Base-by-base conservation (phyloP, 140 eudicot genomes). In the Flaveria floridana region DNA sequence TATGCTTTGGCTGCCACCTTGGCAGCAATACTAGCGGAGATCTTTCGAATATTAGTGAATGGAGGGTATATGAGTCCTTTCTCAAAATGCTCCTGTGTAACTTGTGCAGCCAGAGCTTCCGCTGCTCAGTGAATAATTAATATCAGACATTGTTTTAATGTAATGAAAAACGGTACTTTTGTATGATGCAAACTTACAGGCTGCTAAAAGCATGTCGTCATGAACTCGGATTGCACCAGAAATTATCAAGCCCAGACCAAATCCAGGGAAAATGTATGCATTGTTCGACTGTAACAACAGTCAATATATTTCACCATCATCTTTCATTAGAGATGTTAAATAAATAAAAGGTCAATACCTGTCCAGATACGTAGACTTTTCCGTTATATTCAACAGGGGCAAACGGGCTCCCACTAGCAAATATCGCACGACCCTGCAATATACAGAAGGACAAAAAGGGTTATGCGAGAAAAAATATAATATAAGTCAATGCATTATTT, bases 221-320 rank as follows among this genome's bases (percentile, higher is more conserved):
- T 91, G 97, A 48, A 91, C 96, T 72, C 96, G 97, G 64, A 86
- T 88, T 52, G 93, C 97, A 18, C 97, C 97, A 53, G 97, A 91
- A 30, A 91, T 91, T n/a, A 91, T 83, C 83, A 91, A 78, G 5
- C 97, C 90, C 34, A 88, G 87, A 73, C 96, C 94, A 39, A 90
- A 82, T 68, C 94, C 96, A 65, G 96, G 94, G 82, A 90, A 87
- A 21, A 87, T 85, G 85, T 90, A 87, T 13, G 96, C 96, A 75
- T 89, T 89, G 70, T 89, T 89, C 63, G 93, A 87, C 96, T 88
- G 84, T 3, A 30, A 20, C 8, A 20, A 13, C 6, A 66, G 78
- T 86, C 63, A 82, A 63, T 7, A 30, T 63, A 63, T 79, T 42
- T 48, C 16, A 9, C 34, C 0, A 59, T 56, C 37, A 28, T 30